Percentiles rank a stretch among this genome's conserved stretches.
These are phyloP conservation scores for Prunus mume DNA, from an alignment of 306 rosid genomes.

Conservation along the genomic window DNA sequence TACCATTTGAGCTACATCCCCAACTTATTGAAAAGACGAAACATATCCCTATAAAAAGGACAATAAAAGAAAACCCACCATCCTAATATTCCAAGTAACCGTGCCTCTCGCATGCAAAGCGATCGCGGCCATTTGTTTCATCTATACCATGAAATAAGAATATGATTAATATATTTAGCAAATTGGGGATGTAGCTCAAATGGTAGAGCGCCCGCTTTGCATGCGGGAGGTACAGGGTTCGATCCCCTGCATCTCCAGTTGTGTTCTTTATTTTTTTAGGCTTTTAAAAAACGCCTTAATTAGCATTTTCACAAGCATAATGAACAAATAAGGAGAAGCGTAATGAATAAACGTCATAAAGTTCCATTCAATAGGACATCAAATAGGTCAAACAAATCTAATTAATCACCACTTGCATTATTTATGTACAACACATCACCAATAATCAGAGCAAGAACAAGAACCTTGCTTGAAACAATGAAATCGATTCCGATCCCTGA, in stretches of 20 bases:
- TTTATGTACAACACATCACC: constrained; percentile 39
- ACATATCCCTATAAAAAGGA: too few species aligned
- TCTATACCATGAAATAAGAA: too few species aligned
- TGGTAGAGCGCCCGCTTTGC: constrained; percentile 20
- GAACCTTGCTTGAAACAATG: constrained; percentile 71
- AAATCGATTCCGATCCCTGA: constrained; percentile 68
- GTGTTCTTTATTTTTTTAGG: too few species aligned
- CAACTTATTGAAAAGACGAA: not conserved
- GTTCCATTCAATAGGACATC: not conserved
- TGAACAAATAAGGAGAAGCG: not conserved
- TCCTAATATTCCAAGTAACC: too few species aligned
- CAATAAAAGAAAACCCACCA: too few species aligned
- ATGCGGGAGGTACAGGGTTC: constrained; percentile 61
- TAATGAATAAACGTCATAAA: too few species aligned
- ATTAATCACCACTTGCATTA: not conserved
- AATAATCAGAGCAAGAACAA: constrained; percentile 73
- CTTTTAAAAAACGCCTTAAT: too few species aligned
- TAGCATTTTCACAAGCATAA: not conserved
- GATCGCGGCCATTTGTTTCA: too few species aligned
- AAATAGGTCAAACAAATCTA: not conserved
- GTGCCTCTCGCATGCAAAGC: too few species aligned
- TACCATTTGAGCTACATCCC: constrained; percentile 99
- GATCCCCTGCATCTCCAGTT: constrained; percentile 88
- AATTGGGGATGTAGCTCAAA: constrained; percentile 69
- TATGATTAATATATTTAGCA: too few species aligned